Conservation (phyloP, 2,329 filamentous ascomycete genomes). For the Penicillium sp. region DNA sequence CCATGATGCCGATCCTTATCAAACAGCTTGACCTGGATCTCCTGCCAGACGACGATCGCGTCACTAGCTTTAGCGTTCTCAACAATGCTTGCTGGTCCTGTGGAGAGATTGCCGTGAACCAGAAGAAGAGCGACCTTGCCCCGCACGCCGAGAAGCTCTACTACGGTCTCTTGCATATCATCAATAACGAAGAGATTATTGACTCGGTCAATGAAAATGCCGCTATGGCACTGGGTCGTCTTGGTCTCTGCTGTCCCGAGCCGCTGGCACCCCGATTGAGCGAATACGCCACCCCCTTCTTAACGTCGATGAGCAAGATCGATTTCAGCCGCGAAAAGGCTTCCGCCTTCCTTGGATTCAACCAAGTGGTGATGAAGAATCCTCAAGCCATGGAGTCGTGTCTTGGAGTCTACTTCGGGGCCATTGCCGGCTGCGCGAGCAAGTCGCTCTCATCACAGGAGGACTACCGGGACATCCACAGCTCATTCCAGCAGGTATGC, state of each 20-base stretch:
- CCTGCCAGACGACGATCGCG: conserved; percentile 75
- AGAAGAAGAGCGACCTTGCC: conserved; percentile 68
- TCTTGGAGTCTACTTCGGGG: conserved; percentile 75
- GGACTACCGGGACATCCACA: conserved; percentile 60
- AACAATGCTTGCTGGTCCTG: conserved; percentile 99
- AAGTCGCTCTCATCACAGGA: conserved; percentile 62
- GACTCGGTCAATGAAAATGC: conserved; percentile 90
- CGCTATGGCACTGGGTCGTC: conserved; percentile 83
- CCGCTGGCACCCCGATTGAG: conserved; percentile 75
- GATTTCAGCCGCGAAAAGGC: conserved; percentile 91
- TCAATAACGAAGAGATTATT: conserved; percentile 81
- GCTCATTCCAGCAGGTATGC: conserved; percentile 74
- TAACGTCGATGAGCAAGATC: conserved; percentile 78
- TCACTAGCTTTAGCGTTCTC: conserved; percentile 84
- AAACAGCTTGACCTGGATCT: conserved; percentile 81
- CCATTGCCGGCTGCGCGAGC: conserved; percentile 70
- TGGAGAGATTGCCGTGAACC: conserved; percentile 85
- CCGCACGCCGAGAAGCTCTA: conserved; percentile 77
- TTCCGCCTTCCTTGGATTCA: conserved; percentile 89
- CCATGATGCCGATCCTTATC: conserved; percentile 75
- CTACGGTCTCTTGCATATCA: conserved; percentile 74
- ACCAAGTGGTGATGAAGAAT: conserved; percentile 78
- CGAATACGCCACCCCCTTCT: conserved; percentile 78
- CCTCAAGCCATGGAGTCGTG: conserved; percentile 89
- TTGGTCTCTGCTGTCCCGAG: conserved; percentile 77